These are phyloP conservation scores for Plectosphaerella cucumerina DNA, from an alignment of 2,329 filamentous ascomycete genomes.

Conservation along the genomic window DNA sequence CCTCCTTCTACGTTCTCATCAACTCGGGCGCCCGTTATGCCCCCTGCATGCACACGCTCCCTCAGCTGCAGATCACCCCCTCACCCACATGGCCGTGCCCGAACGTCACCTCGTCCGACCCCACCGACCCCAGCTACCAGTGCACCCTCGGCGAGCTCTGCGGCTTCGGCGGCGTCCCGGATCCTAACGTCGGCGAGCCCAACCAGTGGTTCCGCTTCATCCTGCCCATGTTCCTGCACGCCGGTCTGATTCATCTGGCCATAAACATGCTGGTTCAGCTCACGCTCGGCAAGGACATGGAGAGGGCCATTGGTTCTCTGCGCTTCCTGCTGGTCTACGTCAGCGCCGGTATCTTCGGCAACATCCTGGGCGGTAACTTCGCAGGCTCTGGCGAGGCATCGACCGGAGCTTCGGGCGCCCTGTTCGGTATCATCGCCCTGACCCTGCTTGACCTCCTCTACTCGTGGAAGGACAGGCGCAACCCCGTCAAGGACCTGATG, in stretches of 20 bases:
- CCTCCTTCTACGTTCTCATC: constrained; percentile 84
- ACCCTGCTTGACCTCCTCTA: constrained; percentile 87
- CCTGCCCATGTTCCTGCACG: constrained; percentile 90
- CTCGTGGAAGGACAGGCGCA: constrained; percentile 77
- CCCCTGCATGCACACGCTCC: constrained; percentile 88
- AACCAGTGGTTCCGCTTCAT: constrained; percentile 99
- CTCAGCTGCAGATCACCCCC: background rate
- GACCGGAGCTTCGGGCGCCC: constrained; percentile 80
- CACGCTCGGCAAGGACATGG: constrained; percentile 88
- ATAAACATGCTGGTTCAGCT: constrained; percentile 94
- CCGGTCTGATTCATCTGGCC: constrained; percentile 87
- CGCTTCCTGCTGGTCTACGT: constrained; percentile 90
- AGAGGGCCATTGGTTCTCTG: constrained; percentile 80
- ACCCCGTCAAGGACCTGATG: constrained; percentile 76
- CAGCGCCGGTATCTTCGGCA: constrained; percentile 88
- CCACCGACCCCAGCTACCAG: constrained; percentile 39
- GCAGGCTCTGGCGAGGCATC: constrained; percentile 77
- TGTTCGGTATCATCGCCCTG: constrained; percentile 90
- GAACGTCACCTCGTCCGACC: constrained; percentile 61
- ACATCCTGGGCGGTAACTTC: constrained; percentile 91
- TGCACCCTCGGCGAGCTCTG: constrained; percentile 80
- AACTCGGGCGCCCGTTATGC: constrained; percentile 94
- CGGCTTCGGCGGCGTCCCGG: constrained; percentile 72
- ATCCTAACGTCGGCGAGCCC: constrained; percentile 63
- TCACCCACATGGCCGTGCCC: constrained; percentile 69